phyloP scores from a whole-genome alignment of 129 eudicot species.

The Escallonia rubra region DNA sequence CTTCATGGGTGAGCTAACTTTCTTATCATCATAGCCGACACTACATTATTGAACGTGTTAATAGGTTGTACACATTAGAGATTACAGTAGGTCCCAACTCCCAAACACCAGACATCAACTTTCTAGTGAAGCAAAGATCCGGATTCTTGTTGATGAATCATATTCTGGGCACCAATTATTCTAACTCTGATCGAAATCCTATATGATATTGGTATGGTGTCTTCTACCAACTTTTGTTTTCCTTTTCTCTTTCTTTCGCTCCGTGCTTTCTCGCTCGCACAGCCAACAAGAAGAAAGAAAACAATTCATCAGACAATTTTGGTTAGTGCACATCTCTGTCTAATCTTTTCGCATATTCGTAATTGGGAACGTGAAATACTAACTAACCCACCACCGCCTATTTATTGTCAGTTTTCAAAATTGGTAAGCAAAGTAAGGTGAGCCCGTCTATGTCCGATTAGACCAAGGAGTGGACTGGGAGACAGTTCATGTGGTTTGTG shows the following conservation, averaged over 20 bases:
- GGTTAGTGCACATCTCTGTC: constrained; percentile 31
- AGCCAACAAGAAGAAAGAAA: constrained; percentile 8
- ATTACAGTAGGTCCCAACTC: constrained; percentile 13
- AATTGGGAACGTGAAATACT: neutral
- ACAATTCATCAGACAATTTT: neutral
- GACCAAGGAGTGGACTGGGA: constrained; percentile 19
- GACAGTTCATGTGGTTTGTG: constrained; percentile 37
- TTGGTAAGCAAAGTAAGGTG: constrained; percentile 20
- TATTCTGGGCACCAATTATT: constrained; percentile 33
- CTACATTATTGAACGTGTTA: constrained; percentile 35
- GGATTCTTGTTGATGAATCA: constrained; percentile 44
- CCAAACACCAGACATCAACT: constrained; percentile 37
- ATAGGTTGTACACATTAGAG: neutral
- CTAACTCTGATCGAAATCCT: constrained; percentile 12
- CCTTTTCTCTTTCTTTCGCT: constrained; percentile 10
- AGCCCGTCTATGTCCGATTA: constrained; percentile 13
- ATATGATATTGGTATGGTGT: too few species aligned
- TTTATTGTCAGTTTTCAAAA: constrained; percentile 10
- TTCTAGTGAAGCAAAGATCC: constrained; percentile 48
- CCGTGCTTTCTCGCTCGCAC: constrained; percentile 6
- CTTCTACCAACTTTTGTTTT: constrained; percentile 23
- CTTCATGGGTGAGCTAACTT: constrained; percentile 51
- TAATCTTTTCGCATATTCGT: constrained; percentile 21
- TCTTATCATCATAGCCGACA: constrained; percentile 48
- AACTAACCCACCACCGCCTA: constrained; percentile 12